Percentiles rank a stretch among this genome's conserved stretches.
Evolutionary conservation across 23 red algal species (phyloP).

Genomic region (Pyropia haitanensis): DNA sequence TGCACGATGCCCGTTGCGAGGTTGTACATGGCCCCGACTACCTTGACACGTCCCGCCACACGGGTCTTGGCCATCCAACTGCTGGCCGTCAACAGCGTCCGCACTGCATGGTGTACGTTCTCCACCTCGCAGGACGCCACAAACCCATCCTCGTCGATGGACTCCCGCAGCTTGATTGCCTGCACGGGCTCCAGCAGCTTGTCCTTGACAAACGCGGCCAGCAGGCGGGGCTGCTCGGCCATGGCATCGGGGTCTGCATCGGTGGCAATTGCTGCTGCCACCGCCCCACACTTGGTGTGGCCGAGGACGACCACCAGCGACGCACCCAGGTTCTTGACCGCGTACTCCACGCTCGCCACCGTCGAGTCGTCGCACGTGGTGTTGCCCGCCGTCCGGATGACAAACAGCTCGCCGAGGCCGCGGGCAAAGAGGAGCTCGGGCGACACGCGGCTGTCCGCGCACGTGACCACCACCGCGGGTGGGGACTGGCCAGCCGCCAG

Average conservation of each 20-base stretch:
- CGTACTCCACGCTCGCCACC: constrained; percentile 19
- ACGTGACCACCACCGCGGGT: constrained; percentile 5
- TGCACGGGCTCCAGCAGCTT: too few species aligned
- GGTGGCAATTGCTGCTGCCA: neutral
- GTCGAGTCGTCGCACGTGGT: neutral
- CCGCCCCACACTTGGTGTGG: constrained; percentile 22
- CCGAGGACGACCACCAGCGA: constrained; percentile 25
- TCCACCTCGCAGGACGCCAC: too few species aligned
- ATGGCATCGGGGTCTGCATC: neutral
- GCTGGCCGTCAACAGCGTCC: too few species aligned
- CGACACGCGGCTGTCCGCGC: constrained; percentile 20
- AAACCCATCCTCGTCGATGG: too few species aligned
- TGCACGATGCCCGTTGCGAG: too few species aligned
- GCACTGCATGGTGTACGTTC: too few species aligned
- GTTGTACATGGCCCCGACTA: too few species aligned
- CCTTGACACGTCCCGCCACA: too few species aligned
- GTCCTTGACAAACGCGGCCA: too few species aligned
- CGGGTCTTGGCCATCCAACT: too few species aligned
- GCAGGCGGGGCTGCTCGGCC: too few species aligned
- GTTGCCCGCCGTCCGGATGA: constrained; percentile 15
- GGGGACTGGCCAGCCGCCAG: constrained; percentile 22
- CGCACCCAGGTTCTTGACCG: constrained; percentile 1
- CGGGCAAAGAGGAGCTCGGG: constrained; percentile 20
- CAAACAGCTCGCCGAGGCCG: constrained; percentile 21
- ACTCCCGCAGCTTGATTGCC: too few species aligned